Percentiles rank a stretch among this genome's conserved stretches.
Conservation (phyloP, 1,284 basidiomycete species). For the Naganishia sp. region DNA sequence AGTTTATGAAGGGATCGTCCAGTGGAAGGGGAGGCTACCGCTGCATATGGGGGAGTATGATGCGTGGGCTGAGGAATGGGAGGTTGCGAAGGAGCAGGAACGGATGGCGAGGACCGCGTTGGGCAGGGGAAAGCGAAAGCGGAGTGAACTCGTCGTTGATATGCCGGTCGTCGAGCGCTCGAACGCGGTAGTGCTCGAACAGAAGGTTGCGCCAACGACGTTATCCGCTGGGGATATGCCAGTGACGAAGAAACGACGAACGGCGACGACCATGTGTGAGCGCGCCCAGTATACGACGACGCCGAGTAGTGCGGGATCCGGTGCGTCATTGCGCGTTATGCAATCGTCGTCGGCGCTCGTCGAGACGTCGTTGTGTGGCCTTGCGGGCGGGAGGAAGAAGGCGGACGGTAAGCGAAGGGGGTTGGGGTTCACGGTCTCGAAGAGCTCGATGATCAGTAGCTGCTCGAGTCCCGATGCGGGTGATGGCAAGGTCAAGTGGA, state of each 20-base stretch:
- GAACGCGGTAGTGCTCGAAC: no score
- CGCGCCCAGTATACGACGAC: no score
- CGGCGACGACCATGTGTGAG: no score
- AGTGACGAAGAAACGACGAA: no score
- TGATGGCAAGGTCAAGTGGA: background rate
- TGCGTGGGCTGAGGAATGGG: background rate
- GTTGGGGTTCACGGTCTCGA: constrained; percentile 6
- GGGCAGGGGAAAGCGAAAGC: constrained; percentile 3
- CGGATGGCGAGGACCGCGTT: background rate
- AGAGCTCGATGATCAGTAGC: constrained; percentile 3
- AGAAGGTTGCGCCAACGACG: no score
- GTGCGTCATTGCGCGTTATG: no score
- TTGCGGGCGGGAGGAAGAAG: background rate
- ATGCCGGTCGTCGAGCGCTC: no score
- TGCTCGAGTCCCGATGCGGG: background rate
- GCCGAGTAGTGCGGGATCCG: no score
- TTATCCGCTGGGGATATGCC: no score
- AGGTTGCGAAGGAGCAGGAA: background rate
- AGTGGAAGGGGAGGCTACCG: constrained; percentile 6
- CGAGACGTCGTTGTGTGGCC: no score
- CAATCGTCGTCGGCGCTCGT: no score
- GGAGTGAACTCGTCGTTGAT: background rate
- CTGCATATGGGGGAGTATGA: constrained; percentile 17
- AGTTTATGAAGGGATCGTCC: background rate
- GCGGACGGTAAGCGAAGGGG: background rate